These are phyloP conservation scores for Trametes polyzona DNA, from an alignment of 1,284 basidiomycete genomes.

Conservation along the genomic window DNA sequence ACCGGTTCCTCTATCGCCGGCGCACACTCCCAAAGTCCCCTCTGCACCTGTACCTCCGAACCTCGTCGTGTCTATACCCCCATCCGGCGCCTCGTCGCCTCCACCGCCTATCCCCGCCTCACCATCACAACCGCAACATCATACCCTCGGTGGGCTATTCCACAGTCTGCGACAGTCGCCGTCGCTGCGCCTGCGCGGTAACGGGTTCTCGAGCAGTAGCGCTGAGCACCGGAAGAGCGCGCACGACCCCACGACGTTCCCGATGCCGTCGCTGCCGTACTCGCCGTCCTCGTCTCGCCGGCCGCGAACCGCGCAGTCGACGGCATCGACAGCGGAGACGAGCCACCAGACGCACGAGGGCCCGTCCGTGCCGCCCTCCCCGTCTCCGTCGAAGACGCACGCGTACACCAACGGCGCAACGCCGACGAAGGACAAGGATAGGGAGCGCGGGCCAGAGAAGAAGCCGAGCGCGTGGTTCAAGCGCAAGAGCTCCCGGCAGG, in stretches of 20 bases:
- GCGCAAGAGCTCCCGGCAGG: slow-evolving; percentile 41
- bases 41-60: slow-evolving; percentile 10
- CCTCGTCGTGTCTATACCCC: slow-evolving; percentile 17
- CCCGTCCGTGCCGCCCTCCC: slow-evolving; percentile 17
- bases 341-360: slow-evolving; percentile 22
- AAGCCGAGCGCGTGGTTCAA: slow-evolving; percentile 61
- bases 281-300: slow-evolving; percentile 22
- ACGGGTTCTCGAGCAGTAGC: slow-evolving; percentile 11
- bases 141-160: slow-evolving; percentile 30
- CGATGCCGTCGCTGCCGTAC: slow-evolving; percentile 29
- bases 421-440: slow-evolving; percentile 36
- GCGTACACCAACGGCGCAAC: slow-evolving; percentile 20
- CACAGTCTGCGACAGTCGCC: slow-evolving; percentile 34
- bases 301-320: slow-evolving; percentile 24
- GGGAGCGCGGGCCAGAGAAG: slow-evolving; percentile 46
- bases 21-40: slow-evolving; percentile 9
- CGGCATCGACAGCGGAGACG: slow-evolving; percentile 23
- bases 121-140: slow-evolving; percentile 15
- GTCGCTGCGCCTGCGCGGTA: slow-evolving; percentile 29
- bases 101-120: slow-evolving; percentile 13
- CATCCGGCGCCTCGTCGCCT: background rate
- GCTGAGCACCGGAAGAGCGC: slow-evolving; percentile 25
- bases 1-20: slow-evolving; percentile 14
- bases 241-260: slow-evolving; percentile 15
- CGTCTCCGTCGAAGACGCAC: slow-evolving; percentile 1